These are phyloP conservation scores for Cercospora sesami DNA, from an alignment of 2,329 filamentous ascomycete genomes.

Conservation along the genomic window DNA sequence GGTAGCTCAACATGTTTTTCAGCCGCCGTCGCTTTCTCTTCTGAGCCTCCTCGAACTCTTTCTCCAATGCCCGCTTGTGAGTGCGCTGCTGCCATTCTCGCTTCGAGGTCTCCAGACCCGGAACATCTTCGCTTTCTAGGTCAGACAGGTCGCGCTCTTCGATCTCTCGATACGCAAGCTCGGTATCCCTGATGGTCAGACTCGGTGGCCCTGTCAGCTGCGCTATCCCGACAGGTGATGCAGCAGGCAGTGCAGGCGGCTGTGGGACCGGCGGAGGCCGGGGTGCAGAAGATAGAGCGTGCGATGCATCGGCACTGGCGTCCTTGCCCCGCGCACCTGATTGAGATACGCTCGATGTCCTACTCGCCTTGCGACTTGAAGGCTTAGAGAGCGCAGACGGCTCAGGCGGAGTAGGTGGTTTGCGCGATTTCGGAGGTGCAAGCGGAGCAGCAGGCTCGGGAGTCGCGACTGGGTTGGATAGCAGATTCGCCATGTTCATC, in stretches of 20 bases:
- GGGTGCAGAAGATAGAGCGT: constrained; percentile 5
- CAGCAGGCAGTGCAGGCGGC: neutral
- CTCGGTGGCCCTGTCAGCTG: constrained; percentile 39
- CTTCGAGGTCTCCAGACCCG: constrained; percentile 54
- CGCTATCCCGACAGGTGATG: constrained; percentile 19
- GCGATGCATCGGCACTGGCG: constrained; percentile 2
- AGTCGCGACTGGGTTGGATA: constrained; percentile 59
- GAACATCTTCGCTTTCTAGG: constrained; percentile 54
- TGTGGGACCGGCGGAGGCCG: constrained; percentile 11
- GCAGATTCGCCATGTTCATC: constrained; percentile 95
- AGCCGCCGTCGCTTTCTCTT: constrained; percentile 67
- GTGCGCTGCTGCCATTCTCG: constrained; percentile 55
- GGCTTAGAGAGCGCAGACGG: constrained; percentile 19
- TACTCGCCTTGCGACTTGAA: constrained; percentile 31
- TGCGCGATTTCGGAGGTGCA: constrained; percentile 9
- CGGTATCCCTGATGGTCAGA: constrained; percentile 50
- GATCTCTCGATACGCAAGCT: constrained; percentile 61
- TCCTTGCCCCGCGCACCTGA: constrained; percentile 20
- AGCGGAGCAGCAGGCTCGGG: constrained; percentile 17
- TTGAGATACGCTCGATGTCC: constrained; percentile 34
- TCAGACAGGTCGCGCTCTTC: constrained; percentile 64
- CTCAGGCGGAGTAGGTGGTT: constrained; percentile 12
- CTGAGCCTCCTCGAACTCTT: constrained; percentile 62
- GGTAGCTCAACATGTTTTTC: constrained; percentile 57
- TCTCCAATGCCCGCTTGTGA: constrained; percentile 68